Evolutionary conservation across 1,284 basidiomycete species (phyloP).

Genomic region (Boletus sp.): DNA sequence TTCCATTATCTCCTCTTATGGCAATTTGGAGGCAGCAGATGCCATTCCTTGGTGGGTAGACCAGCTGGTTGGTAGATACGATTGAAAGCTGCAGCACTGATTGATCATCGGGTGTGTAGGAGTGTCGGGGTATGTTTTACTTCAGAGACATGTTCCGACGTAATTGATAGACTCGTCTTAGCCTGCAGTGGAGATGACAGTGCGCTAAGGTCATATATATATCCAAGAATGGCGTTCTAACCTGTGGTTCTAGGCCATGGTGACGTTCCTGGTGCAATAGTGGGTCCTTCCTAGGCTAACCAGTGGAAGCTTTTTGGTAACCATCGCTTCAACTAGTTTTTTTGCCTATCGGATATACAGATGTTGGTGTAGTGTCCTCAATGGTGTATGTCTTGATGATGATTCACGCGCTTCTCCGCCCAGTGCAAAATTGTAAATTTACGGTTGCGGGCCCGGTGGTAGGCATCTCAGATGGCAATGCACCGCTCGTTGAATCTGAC

Average conservation of each 20-base stretch:
- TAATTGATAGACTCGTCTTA: constrained; percentile 4
- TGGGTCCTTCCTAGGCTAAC: not conserved
- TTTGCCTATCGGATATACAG: constrained; percentile 26
- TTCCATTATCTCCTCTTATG: constrained; percentile 20
- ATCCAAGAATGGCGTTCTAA: constrained; percentile 2
- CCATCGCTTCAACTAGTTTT: constrained; percentile 15
- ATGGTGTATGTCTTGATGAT: not conserved
- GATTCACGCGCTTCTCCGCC: not conserved
- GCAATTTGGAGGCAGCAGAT: constrained; percentile 9
- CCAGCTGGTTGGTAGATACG: not conserved
- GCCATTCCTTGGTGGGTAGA: constrained; percentile 25
- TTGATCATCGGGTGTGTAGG: constrained; percentile 8
- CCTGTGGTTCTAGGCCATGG: constrained; percentile 14
- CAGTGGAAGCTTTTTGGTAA: not conserved
- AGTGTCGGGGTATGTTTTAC: constrained; percentile 23
- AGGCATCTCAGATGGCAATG: not conserved
- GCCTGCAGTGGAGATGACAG: constrained; percentile 21
- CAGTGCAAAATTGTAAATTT: constrained; percentile 20
- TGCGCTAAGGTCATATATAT: constrained; percentile 2
- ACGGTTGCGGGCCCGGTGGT: constrained; percentile 23
- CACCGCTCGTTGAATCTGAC: constrained; percentile 2
- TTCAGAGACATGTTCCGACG: not conserved
- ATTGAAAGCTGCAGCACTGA: not conserved
- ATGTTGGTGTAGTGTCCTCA: constrained; percentile 14
- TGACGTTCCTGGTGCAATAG: constrained; percentile 27